A percentile compares a stretch with the other conserved stretches of the same genome.
phyloP scores from a whole-genome alignment of 768 basidiomycete genomes.

The Boletus speciosus region DNA sequence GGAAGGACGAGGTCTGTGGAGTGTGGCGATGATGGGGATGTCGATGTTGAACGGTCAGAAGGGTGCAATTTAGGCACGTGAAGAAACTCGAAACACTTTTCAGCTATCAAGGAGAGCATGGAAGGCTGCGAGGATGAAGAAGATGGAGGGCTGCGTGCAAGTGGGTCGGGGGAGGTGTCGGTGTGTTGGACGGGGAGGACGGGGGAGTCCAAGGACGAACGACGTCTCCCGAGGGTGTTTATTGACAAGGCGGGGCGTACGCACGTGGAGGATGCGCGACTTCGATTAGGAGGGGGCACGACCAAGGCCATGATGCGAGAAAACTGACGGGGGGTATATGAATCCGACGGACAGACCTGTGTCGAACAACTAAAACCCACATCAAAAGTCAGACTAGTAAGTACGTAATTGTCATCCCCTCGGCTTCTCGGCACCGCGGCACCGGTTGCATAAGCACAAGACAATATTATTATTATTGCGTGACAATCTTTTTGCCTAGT shows the following conservation, averaged over 20 bases:
- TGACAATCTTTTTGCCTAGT: constrained; percentile 28
- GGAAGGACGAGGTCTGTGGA: constrained; percentile 49
- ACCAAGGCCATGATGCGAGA: constrained; percentile 26
- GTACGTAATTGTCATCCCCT: constrained; percentile 18
- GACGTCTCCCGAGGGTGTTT: constrained; percentile 52
- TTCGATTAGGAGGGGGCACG: constrained; percentile 44
- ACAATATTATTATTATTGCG: no score
- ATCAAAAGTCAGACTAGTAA: constrained; percentile 22
- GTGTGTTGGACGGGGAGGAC: constrained; percentile 32
- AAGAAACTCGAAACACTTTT: constrained; percentile 51
- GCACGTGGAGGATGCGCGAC: constrained; percentile 58
- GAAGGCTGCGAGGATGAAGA: constrained; percentile 31
- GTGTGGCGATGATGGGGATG: constrained; percentile 43
- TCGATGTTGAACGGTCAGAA: constrained; percentile 38
- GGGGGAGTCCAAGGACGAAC: constrained; percentile 41
- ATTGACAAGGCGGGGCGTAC: constrained; percentile 51
- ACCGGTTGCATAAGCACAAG: not conserved
- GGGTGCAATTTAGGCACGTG: constrained; percentile 42
- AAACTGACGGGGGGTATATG: not conserved
- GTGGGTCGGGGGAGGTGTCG: constrained; percentile 7
- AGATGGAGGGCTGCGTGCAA: not conserved
- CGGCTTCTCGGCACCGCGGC: constrained; percentile 23
- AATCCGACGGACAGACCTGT: not conserved
- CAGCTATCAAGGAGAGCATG: constrained; percentile 51
- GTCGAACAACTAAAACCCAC: constrained; percentile 4